phyloP scores from a whole-genome alignment of 2,329 filamentous ascomycete genomes.

The Trichoderma hamatum region DNA sequence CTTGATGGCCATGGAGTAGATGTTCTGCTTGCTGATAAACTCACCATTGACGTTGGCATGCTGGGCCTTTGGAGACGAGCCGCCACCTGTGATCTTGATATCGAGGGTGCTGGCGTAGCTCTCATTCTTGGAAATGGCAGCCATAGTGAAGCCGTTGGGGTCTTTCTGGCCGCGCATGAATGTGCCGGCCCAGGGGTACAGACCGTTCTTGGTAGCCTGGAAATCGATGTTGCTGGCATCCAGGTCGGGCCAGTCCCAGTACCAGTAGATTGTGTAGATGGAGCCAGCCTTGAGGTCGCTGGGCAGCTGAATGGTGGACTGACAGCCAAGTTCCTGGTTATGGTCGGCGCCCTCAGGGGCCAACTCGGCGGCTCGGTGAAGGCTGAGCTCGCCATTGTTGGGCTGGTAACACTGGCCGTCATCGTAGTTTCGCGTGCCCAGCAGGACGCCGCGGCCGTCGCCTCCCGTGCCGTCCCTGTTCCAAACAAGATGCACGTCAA shows the following conservation, averaged over 20 bases:
- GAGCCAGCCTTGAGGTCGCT: slow-evolving; percentile 62
- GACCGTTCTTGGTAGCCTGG: slow-evolving; percentile 44
- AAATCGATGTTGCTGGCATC: slow-evolving; percentile 46
- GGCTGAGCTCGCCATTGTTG: slow-evolving; percentile 63
- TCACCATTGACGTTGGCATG: slow-evolving; percentile 28
- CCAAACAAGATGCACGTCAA: slow-evolving; percentile 77
- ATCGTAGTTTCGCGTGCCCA: slow-evolving; percentile 81
- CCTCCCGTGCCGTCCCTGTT: slow-evolving; percentile 79
- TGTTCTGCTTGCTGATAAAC: slow-evolving; percentile 45
- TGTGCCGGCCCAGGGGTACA: slow-evolving; percentile 48
- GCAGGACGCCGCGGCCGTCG: slow-evolving; percentile 72
- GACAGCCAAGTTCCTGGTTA: slow-evolving; percentile 72
- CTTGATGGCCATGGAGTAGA: slow-evolving; percentile 49
- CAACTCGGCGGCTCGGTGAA: slow-evolving; percentile 59
- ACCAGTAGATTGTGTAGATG: slow-evolving; percentile 86
- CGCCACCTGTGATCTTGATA: slow-evolving; percentile 42
- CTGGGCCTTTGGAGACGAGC: slow-evolving; percentile 32
- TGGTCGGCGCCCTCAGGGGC: slow-evolving; percentile 56
- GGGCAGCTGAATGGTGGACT: slow-evolving; percentile 79
- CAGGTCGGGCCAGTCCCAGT: slow-evolving; percentile 88
- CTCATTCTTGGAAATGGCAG: slow-evolving; percentile 44
- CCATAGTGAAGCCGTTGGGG: slow-evolving; percentile 42
- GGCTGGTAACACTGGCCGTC: slow-evolving; percentile 88
- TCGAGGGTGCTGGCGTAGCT: slow-evolving; percentile 48
- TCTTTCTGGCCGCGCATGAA: slow-evolving; percentile 45